Evolutionary conservation across 495 filamentous ascomycete species (phyloP).

Genomic region (Tuber melanosporum): DNA sequence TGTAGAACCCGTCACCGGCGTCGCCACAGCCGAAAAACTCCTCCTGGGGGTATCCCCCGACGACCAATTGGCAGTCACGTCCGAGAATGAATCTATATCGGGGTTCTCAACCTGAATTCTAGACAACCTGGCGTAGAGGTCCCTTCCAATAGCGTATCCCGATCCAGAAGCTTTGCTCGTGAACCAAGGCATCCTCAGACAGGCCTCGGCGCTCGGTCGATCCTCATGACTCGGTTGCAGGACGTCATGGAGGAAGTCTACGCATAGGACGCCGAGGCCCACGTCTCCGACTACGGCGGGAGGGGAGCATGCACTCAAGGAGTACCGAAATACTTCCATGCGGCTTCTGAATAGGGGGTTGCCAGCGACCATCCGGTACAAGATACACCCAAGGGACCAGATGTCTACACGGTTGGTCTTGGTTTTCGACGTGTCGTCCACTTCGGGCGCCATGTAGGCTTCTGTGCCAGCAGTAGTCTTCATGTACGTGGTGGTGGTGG

Average conservation of each 20-base stretch:
- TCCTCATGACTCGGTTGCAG: background rate
- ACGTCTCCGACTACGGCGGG: background rate
- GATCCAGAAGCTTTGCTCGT: background rate
- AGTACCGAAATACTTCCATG: fast-evolving
- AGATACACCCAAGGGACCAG: constrained; percentile 7
- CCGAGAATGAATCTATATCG: background rate
- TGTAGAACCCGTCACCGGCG: background rate
- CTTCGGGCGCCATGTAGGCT: background rate
- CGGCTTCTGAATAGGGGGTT: background rate
- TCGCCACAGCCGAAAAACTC: background rate
- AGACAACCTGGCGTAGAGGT: background rate
- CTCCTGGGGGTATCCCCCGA: background rate
- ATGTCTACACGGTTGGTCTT: background rate
- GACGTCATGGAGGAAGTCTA: background rate
- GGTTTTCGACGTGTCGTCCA: background rate
- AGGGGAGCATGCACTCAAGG: background rate
- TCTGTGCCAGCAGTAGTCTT: background rate
- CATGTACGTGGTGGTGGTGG: background rate
- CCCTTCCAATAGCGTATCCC: background rate
- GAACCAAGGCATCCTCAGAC: background rate
- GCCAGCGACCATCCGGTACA: background rate
- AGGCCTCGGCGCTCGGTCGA: background rate
- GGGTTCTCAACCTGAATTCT: background rate
- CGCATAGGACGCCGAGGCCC: background rate
- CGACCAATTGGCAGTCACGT: background rate